These are phyloP conservation scores for Drechslerella dactyloides DNA, from an alignment of 2,329 filamentous ascomycete genomes.

Conservation along the genomic window DNA sequence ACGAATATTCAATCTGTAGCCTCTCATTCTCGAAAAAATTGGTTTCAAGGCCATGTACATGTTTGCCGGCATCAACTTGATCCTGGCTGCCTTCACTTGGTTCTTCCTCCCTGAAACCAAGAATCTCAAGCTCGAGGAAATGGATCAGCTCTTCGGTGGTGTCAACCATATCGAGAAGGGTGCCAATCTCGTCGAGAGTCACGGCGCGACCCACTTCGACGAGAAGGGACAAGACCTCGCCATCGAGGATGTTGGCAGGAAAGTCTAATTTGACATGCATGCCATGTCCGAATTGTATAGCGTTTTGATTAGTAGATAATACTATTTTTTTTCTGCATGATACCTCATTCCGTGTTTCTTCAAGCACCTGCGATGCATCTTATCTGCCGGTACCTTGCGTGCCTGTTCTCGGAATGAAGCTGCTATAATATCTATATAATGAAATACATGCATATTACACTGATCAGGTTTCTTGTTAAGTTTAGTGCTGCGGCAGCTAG, in stretches of 20 bases:
- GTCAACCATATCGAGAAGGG: conserved; percentile 65
- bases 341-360: conserved; percentile 6
- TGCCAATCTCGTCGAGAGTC: conserved; percentile 59
- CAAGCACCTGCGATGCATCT: not conserved
- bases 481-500: too few species aligned
- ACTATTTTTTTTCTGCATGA: conserved; percentile 14
- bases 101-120: conserved; percentile 49
- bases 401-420: not conserved
- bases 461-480: too few species aligned
- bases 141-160: conserved; percentile 66
- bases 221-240: conserved; percentile 48
- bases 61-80: conserved; percentile 47
- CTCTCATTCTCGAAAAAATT: conserved; percentile 32
- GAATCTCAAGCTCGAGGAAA: conserved; percentile 63
- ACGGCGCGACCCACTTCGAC: conserved; percentile 7
- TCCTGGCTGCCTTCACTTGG: conserved; percentile 43
- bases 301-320: conserved; percentile 39
- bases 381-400: not conserved
- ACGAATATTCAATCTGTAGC: conserved; percentile 3
- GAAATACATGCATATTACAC: too few species aligned
- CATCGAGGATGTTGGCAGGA: conserved; percentile 41
- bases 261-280: conserved; percentile 16
- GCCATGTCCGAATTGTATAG: conserved; percentile 23
- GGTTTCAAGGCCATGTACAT: conserved; percentile 51
- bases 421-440: not conserved